phyloP scores from a whole-genome alignment of 306 rosid genomes.

The Rosa multiflora region DNA sequence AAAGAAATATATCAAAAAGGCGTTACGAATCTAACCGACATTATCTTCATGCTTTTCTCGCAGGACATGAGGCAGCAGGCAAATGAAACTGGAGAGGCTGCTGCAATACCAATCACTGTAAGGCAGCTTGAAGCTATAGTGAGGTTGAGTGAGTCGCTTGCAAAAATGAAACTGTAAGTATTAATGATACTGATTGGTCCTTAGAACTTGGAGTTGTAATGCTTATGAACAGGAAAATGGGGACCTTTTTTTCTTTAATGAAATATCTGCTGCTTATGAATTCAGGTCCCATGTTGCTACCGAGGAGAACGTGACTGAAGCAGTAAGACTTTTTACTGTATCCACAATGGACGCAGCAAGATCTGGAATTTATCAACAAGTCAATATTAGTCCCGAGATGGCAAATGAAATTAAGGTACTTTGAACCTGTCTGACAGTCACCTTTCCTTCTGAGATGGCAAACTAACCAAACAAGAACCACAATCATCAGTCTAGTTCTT shows the following conservation, averaged over 20 bases:
- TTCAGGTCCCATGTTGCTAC: slow-evolving; percentile 77
- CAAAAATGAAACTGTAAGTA: slow-evolving; percentile 94
- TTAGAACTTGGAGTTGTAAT: not conserved
- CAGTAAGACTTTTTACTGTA: slow-evolving; percentile 79
- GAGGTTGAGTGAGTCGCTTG: slow-evolving; percentile 93
- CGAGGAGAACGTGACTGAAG: slow-evolving; percentile 86
- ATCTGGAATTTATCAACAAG: slow-evolving; percentile 86
- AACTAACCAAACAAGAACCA: not conserved
- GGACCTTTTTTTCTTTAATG: not conserved
- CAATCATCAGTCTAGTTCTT: not conserved
- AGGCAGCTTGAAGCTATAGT: slow-evolving; percentile 97
- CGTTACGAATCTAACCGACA: not conserved
- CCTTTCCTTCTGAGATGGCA: not conserved
- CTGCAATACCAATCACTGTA: slow-evolving; percentile 91
- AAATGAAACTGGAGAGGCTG: slow-evolving; percentile 87
- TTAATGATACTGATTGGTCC: not conserved
- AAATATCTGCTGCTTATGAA: not conserved
- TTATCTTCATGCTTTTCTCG: slow-evolving; percentile 14
- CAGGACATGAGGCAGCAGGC: slow-evolving; percentile 99
- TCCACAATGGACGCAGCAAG: slow-evolving; percentile 96
- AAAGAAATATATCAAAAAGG: slow-evolving; percentile 5
- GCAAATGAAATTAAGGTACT: slow-evolving; percentile 90
- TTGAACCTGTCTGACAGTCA: not conserved
- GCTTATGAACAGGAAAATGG: not conserved
- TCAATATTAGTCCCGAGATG: slow-evolving; percentile 83